Base-by-base conservation (phyloP, 2,329 filamentous ascomycete genomes). In the Verticillium longisporum region DNA sequence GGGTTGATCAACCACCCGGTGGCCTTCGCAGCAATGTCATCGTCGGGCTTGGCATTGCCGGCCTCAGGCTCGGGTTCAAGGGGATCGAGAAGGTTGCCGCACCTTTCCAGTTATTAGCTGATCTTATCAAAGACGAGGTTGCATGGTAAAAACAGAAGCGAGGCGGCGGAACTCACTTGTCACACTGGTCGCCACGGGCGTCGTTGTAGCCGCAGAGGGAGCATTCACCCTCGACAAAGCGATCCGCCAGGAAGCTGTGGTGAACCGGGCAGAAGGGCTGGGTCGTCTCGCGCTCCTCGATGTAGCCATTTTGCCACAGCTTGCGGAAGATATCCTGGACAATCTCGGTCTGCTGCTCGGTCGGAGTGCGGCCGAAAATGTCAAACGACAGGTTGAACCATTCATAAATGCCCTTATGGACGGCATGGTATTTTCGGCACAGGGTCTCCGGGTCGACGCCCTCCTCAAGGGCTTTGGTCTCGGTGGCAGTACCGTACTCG, bases 341-440 rank as follows among this genome's bases (percentile, higher is more conserved):
- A 68, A 99, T 98, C 67, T 92, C 85, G 26, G 92, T 97, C 76
- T 98, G 95, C 69, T 95, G 85, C 60, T 85, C 77, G 18, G 94
- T 98, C 3, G 93, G 92, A 5, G 95, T 98, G 62, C 93, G 89
- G 64, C 93, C 95, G 72, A 98, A 99, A 75, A 93, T 88, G 77
- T 98, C 94, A 72, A 98, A 98, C 62, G 85, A 88, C 71, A 98
- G 94, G 71, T 92, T 87, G 78, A 99, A 99, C 92, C 94, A 97
- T 74, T 96, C 85, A 76, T 98, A 98, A 66, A 97, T 89, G 57
- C 90, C 91, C 69, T 92, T 87, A 77, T 97, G 94, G 62, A 96
- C 87, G 69, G 86, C 87, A 78, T 96, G 91, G 80, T 96, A 97
- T 79, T 97, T 96, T 76, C 90, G 86, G 79, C 94, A 97, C 13